These are phyloP conservation scores for Globisporangium ultimum DNA, from an alignment of 352 stramenopile genomes.

Conservation along the genomic window DNA sequence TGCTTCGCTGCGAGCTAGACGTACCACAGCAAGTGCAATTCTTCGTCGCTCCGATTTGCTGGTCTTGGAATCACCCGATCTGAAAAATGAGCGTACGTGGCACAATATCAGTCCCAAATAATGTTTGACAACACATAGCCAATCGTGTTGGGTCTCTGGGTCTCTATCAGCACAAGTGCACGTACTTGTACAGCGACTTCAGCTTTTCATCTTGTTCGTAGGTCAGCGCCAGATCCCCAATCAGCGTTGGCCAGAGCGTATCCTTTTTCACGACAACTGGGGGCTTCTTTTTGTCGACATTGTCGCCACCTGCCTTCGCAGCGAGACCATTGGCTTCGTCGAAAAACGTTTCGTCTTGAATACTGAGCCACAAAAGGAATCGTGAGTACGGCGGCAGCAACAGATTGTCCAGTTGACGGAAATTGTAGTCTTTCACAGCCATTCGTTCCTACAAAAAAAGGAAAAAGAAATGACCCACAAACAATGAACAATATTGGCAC, in stretches of 20 bases:
- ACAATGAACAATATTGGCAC: background rate
- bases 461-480: background rate
- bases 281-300: slow-evolving; percentile 61
- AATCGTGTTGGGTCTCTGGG: background rate
- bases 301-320: slow-evolving; percentile 43
- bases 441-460: slow-evolving; percentile 48
- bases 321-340: slow-evolving; percentile 54
- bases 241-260: slow-evolving; percentile 77
- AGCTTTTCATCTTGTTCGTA: slow-evolving; percentile 91
- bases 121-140: background rate
- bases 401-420: slow-evolving; percentile 83
- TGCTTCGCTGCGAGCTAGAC: slow-evolving; percentile 5
- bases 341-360: slow-evolving; percentile 84
- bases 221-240: slow-evolving; percentile 71
- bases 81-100: slow-evolving; percentile 10
- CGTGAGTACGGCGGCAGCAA: slow-evolving; percentile 85
- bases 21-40: slow-evolving; percentile 79
- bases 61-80: slow-evolving; percentile 74
- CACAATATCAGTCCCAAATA: too few species aligned
- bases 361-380: slow-evolving; percentile 87
- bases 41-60: slow-evolving; percentile 79
- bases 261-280: slow-evolving; percentile 77
- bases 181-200: slow-evolving; percentile 84
- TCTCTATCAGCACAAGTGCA: background rate
- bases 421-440: slow-evolving; percentile 88